Base-by-base conservation (phyloP, 2,329 filamentous ascomycete species). In the Cordyceps militaris region DNA sequence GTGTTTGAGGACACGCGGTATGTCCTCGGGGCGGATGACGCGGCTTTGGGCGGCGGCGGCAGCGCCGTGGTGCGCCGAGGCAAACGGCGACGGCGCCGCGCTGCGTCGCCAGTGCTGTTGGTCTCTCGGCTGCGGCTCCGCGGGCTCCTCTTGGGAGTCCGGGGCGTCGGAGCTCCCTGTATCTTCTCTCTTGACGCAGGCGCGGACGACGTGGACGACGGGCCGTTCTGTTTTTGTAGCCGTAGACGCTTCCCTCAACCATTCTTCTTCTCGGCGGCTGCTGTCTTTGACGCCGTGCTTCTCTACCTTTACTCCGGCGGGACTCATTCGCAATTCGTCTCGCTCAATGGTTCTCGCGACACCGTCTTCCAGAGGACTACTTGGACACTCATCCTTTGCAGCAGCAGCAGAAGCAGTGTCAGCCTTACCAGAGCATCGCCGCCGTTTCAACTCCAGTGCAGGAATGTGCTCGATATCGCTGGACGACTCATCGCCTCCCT, bases 101-200 rank as follows among this genome's bases (percentile, higher is more conserved):
- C 54, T 57, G 34, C 54, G 46, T 28, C 43, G 52, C 43, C 6
- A n/a, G 16, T 48, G 53, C n/a, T 23, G 53, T 24, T 38, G 34
- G 34, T 48, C 51, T 8, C 32, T 51, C 40, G 28, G 13, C 4
- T 16, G 26, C 3, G 26, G 28, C 44, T 48, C 46, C 26, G 4
- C n/a, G 19, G 51, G 2, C 44, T 48, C 46, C 26, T 3, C n/a
- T 14, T 38, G 2, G n/a, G 43, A 7, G 30, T n/a, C 32, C n/a
- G 16, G 16, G 21, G 5, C 16, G n/a, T 16, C 9, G 16, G 11
- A 38, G 6, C 30, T 30, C n/a, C 5, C 38, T 3, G 13, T 32
- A 4, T 24, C 28, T 23, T 30, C 43, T 26, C 11, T 44, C 3
- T 42, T 40, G 16, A 23, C 2, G 23, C 26, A n/a, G n/a, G n/a